A percentile compares a stretch with the other conserved stretches of the same genome.
phyloP scores from a whole-genome alignment of 805 yeast genomes.

The Hanseniaspora hatyaiensis region DNA sequence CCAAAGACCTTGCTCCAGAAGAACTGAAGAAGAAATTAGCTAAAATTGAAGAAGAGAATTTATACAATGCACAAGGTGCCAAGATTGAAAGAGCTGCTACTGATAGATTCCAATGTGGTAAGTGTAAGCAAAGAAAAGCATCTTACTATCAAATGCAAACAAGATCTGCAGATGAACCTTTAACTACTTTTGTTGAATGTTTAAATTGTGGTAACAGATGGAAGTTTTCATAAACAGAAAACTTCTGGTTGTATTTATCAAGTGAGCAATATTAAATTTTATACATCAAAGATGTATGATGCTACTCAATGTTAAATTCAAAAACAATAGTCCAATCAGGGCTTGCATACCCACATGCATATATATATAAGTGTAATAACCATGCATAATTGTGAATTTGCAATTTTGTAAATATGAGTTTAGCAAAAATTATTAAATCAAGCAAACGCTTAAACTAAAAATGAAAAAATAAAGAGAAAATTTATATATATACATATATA shows the following conservation, averaged over 20 bases:
- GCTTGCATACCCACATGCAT: not conserved
- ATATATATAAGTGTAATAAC: too few species aligned
- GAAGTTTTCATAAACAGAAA: conserved; percentile 88
- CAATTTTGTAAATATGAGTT: too few species aligned
- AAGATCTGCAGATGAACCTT: conserved; percentile 96
- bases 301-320: too few species aligned
- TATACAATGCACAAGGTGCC: conserved; percentile 96
- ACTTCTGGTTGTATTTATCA: too few species aligned
- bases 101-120: conserved; percentile 93
- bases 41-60: conserved; percentile 71
- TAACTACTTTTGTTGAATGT: conserved; percentile 96
- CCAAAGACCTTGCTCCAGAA: conserved; percentile 94
- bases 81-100: conserved; percentile 91
- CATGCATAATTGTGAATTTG: too few species aligned
- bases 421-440: not conserved
- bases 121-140: conserved; percentile 93
- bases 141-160: conserved; percentile 97
- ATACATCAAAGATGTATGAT: too few species aligned
- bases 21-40: conserved; percentile 75
- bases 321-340: too few species aligned
- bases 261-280: too few species aligned
- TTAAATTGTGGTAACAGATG: conserved; percentile 96
- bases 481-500: not conserved
- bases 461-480: not conserved
- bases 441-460: not conserved